Base-by-base conservation (phyloP, 2,329 filamentous ascomycete species). In the Huntiella savannae region DNA sequence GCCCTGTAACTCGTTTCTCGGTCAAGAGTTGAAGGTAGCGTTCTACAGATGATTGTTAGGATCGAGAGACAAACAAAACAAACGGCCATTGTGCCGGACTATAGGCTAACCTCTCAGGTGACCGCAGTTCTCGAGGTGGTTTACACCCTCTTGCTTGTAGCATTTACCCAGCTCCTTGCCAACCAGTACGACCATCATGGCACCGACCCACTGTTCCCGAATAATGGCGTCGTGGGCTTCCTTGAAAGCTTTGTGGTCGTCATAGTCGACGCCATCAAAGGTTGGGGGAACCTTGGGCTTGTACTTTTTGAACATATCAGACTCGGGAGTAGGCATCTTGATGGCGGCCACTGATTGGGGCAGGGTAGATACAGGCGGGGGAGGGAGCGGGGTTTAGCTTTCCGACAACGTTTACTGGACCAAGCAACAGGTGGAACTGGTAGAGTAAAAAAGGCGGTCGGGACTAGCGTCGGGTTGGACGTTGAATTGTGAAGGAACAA, bases 51-150 rank as follows among this genome's bases (percentile, higher is more conserved):
- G 28, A 39, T 33, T 51, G 52, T 50, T 48, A 52, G 43, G 17
- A 45, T 36, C 35, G 36, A 11, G 33, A 10, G 22, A n/a, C 22
- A 28, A 5, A 5, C 42, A 16, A 19, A 17, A 42, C 39, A 28
- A 38, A 33, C 4, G 36, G 22, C 22, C 3, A 10, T 28, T 8
- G 22, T 28, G 8, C 8, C 22, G 8, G 22, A 28, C 7, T 8
- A 7, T 40, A 43, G 43, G 66, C 79, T 70, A 61, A 91, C 83
- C 82, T 80, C 83, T 71, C 63, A 88, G 62, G 56, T 73, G 68
- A 53, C 82, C 82, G 62, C 83, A 91, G 66, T 88, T 91, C 71
- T 88, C 83, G 61, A 91, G 64, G 61, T 91, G 83, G 63, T 91
- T 91, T 54, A 87, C 81, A 48, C 83, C 84, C 64, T 91, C 81